Conservation (phyloP, 805 yeast species). For the Metschnikowia aberdeeniae region DNA sequence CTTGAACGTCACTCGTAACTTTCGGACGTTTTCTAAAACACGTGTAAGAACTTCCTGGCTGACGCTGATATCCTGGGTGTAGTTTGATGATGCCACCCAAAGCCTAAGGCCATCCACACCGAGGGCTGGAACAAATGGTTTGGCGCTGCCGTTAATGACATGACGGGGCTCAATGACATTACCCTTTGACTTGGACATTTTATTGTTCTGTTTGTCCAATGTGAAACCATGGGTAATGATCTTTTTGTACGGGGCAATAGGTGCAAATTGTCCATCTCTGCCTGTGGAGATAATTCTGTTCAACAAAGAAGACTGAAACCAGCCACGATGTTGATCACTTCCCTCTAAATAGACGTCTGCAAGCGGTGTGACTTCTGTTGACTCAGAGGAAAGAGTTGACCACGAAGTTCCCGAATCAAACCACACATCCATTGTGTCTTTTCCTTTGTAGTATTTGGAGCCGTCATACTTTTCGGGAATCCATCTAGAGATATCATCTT, state of each 20-base stretch:
- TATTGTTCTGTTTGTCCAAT: slow-evolving; percentile 76
- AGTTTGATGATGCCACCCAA: slow-evolving; percentile 88
- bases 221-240: slow-evolving; percentile 93
- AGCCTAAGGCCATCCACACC: slow-evolving; percentile 91
- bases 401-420: slow-evolving; percentile 96
- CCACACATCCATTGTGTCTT: slow-evolving; percentile 98
- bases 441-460: slow-evolving; percentile 53
- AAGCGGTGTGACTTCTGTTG: slow-evolving; percentile 16
- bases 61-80: slow-evolving; percentile 71
- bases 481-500: slow-evolving; percentile 60
- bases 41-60: slow-evolving; percentile 70
- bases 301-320: slow-evolving; percentile 93
- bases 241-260: slow-evolving; percentile 57
- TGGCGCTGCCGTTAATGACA: slow-evolving; percentile 57
- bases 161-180: slow-evolving; percentile 70
- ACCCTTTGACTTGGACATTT: slow-evolving; percentile 93
- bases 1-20: slow-evolving; percentile 75
- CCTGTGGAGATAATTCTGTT: slow-evolving; percentile 60
- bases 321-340: slow-evolving; percentile 97
- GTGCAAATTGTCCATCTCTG: slow-evolving; percentile 36
- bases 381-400: slow-evolving; percentile 48
- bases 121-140: slow-evolving; percentile 48
- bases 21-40: slow-evolving; percentile 76
- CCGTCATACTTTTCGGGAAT: slow-evolving; percentile 56
- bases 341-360: slow-evolving; percentile 94